Conservation (phyloP, 495 filamentous ascomycete genomes). For the Peziza echinospora region DNA sequence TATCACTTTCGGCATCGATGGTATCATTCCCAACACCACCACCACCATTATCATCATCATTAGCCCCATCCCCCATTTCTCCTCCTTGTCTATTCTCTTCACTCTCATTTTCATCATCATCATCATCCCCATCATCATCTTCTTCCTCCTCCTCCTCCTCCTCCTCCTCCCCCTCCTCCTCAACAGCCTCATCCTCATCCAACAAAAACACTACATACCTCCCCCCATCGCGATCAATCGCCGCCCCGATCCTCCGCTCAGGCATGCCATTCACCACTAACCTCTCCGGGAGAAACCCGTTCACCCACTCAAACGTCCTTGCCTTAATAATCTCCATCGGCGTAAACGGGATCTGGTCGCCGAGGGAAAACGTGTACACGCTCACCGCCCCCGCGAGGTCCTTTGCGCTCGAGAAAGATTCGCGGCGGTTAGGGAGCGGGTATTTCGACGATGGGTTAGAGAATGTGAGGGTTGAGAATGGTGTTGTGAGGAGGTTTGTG, state of each 20-base stretch:
- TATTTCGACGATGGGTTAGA: conserved; percentile 16
- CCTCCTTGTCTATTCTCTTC: conserved; percentile 15
- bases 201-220: conserved; percentile 37
- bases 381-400: neutral
- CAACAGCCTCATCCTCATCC: conserved; percentile 22
- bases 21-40: neutral
- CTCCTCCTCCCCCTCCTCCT: conserved; percentile 7
- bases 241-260: conserved; percentile 31
- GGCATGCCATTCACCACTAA: conserved; percentile 34
- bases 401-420: conserved; percentile 9
- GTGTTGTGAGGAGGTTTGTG: conserved; percentile 11
- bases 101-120: conserved; percentile 7
- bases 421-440: conserved; percentile 7
- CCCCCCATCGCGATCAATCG: conserved; percentile 32
- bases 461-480: conserved; percentile 21
- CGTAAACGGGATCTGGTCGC: neutral
- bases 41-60: conserved; percentile 10
- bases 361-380: neutral
- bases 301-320: neutral
- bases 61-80: conserved; percentile 19
- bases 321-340: neutral
- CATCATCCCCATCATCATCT: conserved; percentile 20
- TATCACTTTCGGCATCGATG: neutral
- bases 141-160: conserved; percentile 16
- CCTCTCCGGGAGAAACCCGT: conserved; percentile 24